phyloP scores from a whole-genome alignment of 176 grass and related monocot species.

The Aegilops umbellulata region DNA sequence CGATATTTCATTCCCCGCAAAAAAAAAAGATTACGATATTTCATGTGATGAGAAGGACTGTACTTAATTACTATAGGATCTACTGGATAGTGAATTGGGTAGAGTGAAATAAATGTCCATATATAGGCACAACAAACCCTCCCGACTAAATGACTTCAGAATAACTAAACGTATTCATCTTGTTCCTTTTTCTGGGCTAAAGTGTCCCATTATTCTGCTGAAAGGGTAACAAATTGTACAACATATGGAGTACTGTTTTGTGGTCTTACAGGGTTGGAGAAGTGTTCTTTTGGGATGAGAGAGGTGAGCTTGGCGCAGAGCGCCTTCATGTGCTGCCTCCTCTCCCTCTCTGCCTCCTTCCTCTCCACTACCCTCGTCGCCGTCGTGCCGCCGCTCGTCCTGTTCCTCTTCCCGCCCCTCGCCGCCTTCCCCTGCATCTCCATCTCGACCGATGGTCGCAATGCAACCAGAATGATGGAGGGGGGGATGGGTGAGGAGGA shows the following conservation, averaged over 20 bases:
- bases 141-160: neutral
- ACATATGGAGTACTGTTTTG: neutral
- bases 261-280: constrained; percentile 1
- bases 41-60: neutral
- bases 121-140: too few species aligned
- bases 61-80: neutral
- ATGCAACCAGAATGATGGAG: neutral
- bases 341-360: constrained; percentile 59
- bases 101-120: too few species aligned
- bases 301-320: constrained; percentile 60
- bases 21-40: constrained; percentile 21
- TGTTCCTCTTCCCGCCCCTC: neutral
- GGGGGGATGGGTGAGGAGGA: neutral
- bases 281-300: constrained; percentile 51
- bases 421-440: neutral
- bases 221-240: neutral
- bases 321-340: constrained; percentile 65
- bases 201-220: too few species aligned
- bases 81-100: neutral
- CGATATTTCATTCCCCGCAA: constrained; percentile 24
- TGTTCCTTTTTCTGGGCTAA: neutral
- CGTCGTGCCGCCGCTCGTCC: neutral
- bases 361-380: constrained; percentile 26
- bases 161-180: neutral
- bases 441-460: neutral